phyloP scores from a whole-genome alignment of 1,284 basidiomycete species.

The Leccinum pachyderme region DNA sequence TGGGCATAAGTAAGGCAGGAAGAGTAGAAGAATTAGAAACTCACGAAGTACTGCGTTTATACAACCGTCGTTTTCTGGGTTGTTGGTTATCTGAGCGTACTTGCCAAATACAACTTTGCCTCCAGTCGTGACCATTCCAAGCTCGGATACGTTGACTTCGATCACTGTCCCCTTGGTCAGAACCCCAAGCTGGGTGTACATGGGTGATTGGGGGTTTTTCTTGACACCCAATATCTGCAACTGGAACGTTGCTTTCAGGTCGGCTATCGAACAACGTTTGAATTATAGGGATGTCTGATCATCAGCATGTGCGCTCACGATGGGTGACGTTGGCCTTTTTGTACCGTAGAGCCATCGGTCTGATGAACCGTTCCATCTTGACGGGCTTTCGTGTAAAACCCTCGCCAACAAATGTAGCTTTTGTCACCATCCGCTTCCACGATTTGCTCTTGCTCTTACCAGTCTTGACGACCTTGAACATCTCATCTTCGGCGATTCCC shows the following conservation, averaged over 20 bases:
- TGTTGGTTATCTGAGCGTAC: constrained; percentile 97
- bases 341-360: constrained; percentile 96
- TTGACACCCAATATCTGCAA: constrained; percentile 97
- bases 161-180: constrained; percentile 98
- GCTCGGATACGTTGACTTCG: constrained; percentile 96
- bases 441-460: constrained; percentile 96
- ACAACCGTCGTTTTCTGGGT: constrained; percentile 96
- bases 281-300: background rate
- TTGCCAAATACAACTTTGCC: constrained; percentile 92
- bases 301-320: constrained; percentile 59
- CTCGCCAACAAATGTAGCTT: constrained; percentile 98
- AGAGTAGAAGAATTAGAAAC: constrained; percentile 29
- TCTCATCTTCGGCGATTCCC: constrained; percentile 99
- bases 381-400: constrained; percentile 98
- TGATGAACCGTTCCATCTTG: constrained; percentile 98
- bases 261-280: constrained; percentile 52
- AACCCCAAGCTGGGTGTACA: constrained; percentile 95
- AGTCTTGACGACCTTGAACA: constrained; percentile 99
- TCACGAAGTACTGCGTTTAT: constrained; percentile 88
- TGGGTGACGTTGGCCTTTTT: constrained; percentile 99
- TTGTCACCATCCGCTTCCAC: constrained; percentile 99
- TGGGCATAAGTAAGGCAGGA: constrained; percentile 6
- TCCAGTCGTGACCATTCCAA: constrained; percentile 98
- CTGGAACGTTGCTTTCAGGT: constrained; percentile 98
- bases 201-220: constrained; percentile 99